These are phyloP conservation scores for Xerocomus nothofagi DNA, from an alignment of 1,284 basidiomycete species.

Conservation along the genomic window DNA sequence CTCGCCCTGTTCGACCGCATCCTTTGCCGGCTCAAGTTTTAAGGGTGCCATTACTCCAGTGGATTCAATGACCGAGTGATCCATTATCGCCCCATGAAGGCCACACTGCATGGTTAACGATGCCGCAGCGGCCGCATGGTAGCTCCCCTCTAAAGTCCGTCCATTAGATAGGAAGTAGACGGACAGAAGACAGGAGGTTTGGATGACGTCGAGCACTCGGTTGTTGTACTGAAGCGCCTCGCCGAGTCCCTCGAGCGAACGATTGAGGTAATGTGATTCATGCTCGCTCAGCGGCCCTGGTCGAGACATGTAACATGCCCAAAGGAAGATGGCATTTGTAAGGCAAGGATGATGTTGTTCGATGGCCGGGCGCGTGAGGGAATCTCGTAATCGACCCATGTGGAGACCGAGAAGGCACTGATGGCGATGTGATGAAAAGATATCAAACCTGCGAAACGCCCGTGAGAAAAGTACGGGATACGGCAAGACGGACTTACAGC, in stretches of 20 bases:
- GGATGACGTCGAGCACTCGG: constrained; percentile 66
- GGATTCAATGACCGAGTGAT: constrained; percentile 38
- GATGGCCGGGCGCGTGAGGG: constrained; percentile 46
- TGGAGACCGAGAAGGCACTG: constrained; percentile 71
- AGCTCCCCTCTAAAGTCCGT: constrained; percentile 68
- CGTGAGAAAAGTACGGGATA: constrained; percentile 12
- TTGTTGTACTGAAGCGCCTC: constrained; percentile 56
- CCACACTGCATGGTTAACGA: constrained; percentile 66
- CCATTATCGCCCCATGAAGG: constrained; percentile 51
- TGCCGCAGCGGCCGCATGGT: constrained; percentile 67
- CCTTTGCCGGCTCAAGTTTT: constrained; percentile 55
- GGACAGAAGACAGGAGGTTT: constrained; percentile 69
- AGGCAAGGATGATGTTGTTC: constrained; percentile 71
- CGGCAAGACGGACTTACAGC: constrained; percentile 47
- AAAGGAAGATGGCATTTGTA: constrained; percentile 76
- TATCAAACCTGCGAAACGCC: constrained; percentile 54
- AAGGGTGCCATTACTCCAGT: constrained; percentile 41
- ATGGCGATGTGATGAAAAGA: constrained; percentile 72
- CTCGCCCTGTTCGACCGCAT: constrained; percentile 58
- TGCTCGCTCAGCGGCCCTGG: constrained; percentile 65
- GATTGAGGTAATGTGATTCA: constrained; percentile 64
- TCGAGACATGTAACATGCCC: constrained; percentile 76
- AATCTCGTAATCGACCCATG: constrained; percentile 61
- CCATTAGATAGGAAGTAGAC: constrained; percentile 74
- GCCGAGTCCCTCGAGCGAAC: constrained; percentile 56